Conservation (phyloP, 352 stramenopile species). For the Albugo candida region DNA sequence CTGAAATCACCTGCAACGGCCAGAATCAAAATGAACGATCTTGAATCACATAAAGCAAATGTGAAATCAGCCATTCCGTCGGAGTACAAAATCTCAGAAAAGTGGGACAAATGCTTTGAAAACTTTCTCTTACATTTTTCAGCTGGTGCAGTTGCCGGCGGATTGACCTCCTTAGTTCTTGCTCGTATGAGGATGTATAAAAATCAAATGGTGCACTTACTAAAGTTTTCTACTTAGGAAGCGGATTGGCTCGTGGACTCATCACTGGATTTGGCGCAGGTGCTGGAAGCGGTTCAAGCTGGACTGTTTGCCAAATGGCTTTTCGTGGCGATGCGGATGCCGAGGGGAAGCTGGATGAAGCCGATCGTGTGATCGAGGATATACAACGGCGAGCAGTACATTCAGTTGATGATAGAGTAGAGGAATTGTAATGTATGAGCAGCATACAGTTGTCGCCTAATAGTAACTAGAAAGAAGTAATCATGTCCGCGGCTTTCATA, state of each 20-base stretch:
- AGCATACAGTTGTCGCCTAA: background rate
- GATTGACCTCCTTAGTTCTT: slow-evolving; percentile 63
- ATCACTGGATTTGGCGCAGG: slow-evolving; percentile 56
- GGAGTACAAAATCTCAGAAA: slow-evolving; percentile 80
- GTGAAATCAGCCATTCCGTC: slow-evolving; percentile 39
- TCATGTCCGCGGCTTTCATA: background rate
- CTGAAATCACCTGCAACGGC: no score
- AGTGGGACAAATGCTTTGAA: slow-evolving; percentile 81
- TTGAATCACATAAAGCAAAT: no score
- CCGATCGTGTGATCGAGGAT: slow-evolving; percentile 52
- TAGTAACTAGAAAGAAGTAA: background rate
- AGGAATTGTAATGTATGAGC: background rate
- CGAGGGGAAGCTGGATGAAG: slow-evolving; percentile 43
- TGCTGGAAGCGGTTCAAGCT: slow-evolving; percentile 51
- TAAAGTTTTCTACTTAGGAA: slow-evolving; percentile 17
- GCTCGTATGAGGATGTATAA: slow-evolving; percentile 29
- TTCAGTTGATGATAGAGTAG: slow-evolving; percentile 3
- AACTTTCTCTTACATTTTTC: slow-evolving; percentile 79
- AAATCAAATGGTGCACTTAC: background rate
- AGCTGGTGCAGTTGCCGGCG: slow-evolving; percentile 54
- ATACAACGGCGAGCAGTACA: slow-evolving; percentile 27
- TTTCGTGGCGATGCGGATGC: slow-evolving; percentile 52
- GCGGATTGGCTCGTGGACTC: slow-evolving; percentile 30
- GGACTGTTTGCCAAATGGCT: slow-evolving; percentile 69
- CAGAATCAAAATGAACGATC: no score